These are phyloP conservation scores for Collybiopsis luxurians DNA, from an alignment of 768 basidiomycete genomes.

Conservation along the genomic window DNA sequence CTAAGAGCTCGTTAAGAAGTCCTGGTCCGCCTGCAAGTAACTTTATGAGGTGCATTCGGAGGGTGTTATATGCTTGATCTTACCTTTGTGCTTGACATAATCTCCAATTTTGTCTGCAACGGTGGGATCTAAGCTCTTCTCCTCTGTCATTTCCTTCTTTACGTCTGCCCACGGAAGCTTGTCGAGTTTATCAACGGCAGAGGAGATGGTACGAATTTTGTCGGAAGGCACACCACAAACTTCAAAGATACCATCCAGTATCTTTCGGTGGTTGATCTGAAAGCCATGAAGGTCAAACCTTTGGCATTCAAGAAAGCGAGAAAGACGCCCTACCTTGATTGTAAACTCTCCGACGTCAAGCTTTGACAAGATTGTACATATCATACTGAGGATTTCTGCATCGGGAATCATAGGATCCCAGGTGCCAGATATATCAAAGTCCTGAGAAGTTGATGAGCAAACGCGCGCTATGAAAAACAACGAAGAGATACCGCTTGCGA, in stretches of 20 bases:
- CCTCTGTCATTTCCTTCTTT: slow-evolving; percentile 93
- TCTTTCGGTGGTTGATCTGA: slow-evolving; percentile 93
- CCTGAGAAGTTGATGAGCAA: slow-evolving; percentile 41
- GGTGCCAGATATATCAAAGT: slow-evolving; percentile 89
- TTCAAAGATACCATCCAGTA: slow-evolving; percentile 95
- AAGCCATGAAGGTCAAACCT: no score
- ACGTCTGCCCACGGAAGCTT: slow-evolving; percentile 95
- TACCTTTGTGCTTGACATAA: slow-evolving; percentile 95
- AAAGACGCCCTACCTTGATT: slow-evolving; percentile 61
- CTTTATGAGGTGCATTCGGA: background rate
- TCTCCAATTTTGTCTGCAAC: slow-evolving; percentile 94
- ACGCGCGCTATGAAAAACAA: background rate
- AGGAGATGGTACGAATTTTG: slow-evolving; percentile 90
- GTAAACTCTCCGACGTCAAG: slow-evolving; percentile 94
- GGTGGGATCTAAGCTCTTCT: slow-evolving; percentile 81
- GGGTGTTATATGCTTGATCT: slow-evolving; percentile 6
- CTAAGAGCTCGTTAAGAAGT: slow-evolving; percentile 67
- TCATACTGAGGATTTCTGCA: slow-evolving; percentile 80
- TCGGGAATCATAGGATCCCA: slow-evolving; percentile 99
- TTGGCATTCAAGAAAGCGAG: background rate
- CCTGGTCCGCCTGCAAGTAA: slow-evolving; percentile 62
- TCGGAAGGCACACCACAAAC: slow-evolving; percentile 91
- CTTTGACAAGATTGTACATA: slow-evolving; percentile 76
- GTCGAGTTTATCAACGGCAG: slow-evolving; percentile 97
- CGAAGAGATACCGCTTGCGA: slow-evolving; percentile 78